Conservation (phyloP, 2,329 filamentous ascomycete genomes). For the Verticillium longisporum region DNA sequence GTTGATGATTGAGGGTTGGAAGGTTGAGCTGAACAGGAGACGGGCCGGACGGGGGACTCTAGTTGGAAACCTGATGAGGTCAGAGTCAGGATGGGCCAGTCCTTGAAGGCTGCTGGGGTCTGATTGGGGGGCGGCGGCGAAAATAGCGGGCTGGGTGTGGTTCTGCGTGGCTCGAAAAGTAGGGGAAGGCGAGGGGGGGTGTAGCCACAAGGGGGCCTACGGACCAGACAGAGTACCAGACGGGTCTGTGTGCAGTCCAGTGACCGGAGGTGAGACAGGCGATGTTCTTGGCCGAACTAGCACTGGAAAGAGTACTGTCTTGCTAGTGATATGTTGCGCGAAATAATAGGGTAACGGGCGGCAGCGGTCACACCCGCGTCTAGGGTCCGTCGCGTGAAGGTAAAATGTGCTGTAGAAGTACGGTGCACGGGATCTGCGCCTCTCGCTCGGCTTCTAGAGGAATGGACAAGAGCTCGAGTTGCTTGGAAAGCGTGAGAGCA, state of each 20-base stretch:
- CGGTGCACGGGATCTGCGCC: neutral
- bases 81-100: conserved; percentile 1
- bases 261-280: conserved; percentile 2
- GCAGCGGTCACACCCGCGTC: conserved; percentile 1
- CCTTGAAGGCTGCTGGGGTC: neutral
- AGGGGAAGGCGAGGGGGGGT: conserved; percentile 1
- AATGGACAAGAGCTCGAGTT: neutral
- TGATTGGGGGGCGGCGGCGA: conserved; percentile 1
- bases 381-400: neutral
- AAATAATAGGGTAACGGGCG: neutral
- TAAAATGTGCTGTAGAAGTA: neutral
- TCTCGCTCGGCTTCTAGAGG: conserved; percentile 10
- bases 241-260: conserved; percentile 2
- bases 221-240: neutral
- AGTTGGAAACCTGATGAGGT: conserved; percentile 2
- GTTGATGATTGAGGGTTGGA: neutral
- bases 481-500: neutral
- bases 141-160: conserved; percentile 1
- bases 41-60: neutral
- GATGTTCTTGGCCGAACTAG: neutral
- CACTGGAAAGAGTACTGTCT: neutral
- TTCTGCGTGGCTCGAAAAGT: conserved; percentile 1
- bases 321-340: neutral
- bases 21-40: neutral
- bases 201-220: neutral